phyloP scores from a whole-genome alignment of 108 stramenopile genomes.

The Craspedostauros australis region DNA sequence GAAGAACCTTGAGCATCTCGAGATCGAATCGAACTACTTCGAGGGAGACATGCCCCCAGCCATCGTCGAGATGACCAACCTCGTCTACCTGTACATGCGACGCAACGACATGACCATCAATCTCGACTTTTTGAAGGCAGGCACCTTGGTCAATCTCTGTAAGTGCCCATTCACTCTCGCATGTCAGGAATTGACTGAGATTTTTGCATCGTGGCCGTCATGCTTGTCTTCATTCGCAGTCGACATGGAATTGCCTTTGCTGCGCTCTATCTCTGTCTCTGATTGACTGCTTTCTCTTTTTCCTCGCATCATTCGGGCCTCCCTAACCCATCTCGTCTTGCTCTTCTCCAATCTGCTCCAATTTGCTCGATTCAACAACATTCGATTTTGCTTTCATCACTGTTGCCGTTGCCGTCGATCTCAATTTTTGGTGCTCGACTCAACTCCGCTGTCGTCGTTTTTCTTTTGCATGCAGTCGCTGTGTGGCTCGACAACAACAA shows the following conservation, averaged over 20 bases:
- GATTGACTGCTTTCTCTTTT: not conserved
- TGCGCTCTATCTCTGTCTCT: not conserved
- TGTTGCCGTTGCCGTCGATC: not conserved
- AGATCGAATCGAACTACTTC: conserved; percentile 47
- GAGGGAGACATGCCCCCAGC: conserved; percentile 30
- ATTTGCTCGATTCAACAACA: not conserved
- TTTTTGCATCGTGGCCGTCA: not conserved
- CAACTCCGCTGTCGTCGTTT: conserved; percentile 2
- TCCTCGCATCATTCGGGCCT: too few relatives aligned
- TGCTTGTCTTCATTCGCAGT: too few relatives aligned
- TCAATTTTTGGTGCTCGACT: not conserved
- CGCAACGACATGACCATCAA: conserved; percentile 34
- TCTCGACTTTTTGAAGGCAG: conserved; percentile 25
- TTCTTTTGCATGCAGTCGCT: conserved; percentile 16
- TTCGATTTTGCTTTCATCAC: conserved; percentile 3
- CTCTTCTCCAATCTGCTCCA: not conserved
- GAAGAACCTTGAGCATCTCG: conserved; percentile 37
- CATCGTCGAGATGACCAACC: conserved; percentile 22
- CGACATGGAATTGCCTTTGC: too few relatives aligned
- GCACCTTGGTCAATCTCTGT: conserved; percentile 28
- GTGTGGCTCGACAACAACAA: conserved; percentile 48
- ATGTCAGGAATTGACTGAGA: not conserved
- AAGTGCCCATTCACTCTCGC: conserved; percentile 8
- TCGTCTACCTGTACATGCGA: conserved; percentile 45
- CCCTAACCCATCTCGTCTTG: conserved; percentile 1